phyloP scores from a whole-genome alignment of 176 grass and related monocot species.

The Tillandsia fasciculata region DNA sequence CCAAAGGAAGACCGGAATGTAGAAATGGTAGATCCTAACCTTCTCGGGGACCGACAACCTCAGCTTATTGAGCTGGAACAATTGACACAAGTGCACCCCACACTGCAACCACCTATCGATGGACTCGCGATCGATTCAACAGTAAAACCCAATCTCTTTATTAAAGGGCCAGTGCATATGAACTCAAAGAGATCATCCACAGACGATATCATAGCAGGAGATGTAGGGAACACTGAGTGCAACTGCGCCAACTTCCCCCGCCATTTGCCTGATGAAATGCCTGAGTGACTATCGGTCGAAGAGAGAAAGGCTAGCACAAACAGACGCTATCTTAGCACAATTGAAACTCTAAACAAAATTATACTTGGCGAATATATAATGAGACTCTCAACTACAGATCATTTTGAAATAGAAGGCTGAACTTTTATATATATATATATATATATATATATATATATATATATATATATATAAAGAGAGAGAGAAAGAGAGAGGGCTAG shows the following conservation, averaged over 20 bases:
- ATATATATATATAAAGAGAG: no score
- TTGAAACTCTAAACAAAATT: no score
- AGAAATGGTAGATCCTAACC: constrained; percentile 82
- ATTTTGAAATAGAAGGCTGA: no score
- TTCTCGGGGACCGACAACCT: constrained; percentile 54
- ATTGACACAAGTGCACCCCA: constrained; percentile 46
- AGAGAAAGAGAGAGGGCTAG: no score
- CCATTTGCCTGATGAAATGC: constrained; percentile 6
- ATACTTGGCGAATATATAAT: no score
- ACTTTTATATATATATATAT: no score
- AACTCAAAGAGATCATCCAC: constrained; percentile 68
- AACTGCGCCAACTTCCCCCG: constrained; percentile 13
- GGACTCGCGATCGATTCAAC: constrained; percentile 50
- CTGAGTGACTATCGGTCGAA: not conserved
- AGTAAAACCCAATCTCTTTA: constrained; percentile 64
- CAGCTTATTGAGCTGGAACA: constrained; percentile 69
- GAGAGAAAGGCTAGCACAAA: constrained; percentile 5
- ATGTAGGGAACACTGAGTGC: constrained; percentile 27
- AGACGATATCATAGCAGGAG: constrained; percentile 59
- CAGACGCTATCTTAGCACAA: constrained; percentile 1
- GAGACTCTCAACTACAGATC: no score
- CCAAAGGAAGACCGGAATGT: constrained; percentile 89
- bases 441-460: no score
- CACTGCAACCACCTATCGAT: constrained; percentile 65
- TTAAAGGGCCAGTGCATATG: constrained; percentile 72